Evolutionary conservation across 2,329 filamentous ascomycete species (phyloP), one percentile per base, ranked within the genome.

Genomic region (Colletotrichum camelliae): DNA sequence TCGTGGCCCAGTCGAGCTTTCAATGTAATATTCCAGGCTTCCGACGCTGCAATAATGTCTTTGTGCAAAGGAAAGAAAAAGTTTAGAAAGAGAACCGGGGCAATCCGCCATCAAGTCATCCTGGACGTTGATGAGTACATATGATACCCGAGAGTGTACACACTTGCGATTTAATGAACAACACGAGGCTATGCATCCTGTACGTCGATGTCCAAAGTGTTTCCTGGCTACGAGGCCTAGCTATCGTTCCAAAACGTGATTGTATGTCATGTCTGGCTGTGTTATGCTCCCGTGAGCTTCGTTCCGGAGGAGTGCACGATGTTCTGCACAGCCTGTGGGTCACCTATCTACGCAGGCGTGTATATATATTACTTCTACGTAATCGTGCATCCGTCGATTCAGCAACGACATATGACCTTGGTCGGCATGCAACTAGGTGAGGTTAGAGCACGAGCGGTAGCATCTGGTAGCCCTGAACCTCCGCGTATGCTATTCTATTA

Each of bases 111-210:
- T 76, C 60, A 76, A 24, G 16, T 70, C 52, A 69, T 72, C 43
- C 55, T 66, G 60, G 71, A 77, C 71, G 27, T 68, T 72, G 62
- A 72, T 58, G 72, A 75, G 79, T 80, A 81, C 77, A 81, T 79
- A 82, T 79, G 80, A 83, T 82, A 82, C 80, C 82, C 79, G 77
- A 37, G 77, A 52, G 43, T 52, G 77, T 80, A 80, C 73, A 77
- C 77, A 78, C 73, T 74, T 64, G 74, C 64, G 60, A 37, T 35
- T 62, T 79, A 77, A 80, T 78, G 77, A 80, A 78, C 79, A 79
- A 80, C 21, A 69, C 52, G 66, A 77, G 29, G 18, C 21, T 21
- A 43, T 39, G 60, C 61, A 64, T 39, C n/a, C 35, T 31, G 21
- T 58, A 58, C 24, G 55, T 9, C 0, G 55, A 58, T 58, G 27